Evolutionary conservation across 345 rosid species (phyloP).

Genomic region (Mercurialis annua): DNA sequence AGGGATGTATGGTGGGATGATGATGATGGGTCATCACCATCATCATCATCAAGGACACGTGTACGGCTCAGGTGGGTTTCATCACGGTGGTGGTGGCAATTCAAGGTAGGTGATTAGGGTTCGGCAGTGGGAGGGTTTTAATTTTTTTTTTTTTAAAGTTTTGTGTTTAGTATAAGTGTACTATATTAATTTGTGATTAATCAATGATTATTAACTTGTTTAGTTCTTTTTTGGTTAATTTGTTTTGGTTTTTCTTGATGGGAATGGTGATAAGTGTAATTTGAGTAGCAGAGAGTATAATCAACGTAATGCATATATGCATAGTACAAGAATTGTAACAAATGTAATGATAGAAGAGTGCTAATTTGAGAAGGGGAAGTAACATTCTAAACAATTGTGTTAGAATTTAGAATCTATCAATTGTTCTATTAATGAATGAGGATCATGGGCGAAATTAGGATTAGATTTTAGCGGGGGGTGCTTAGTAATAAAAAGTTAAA

Average conservation of each 20-base stretch:
- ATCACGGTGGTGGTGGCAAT: constrained; percentile 1
- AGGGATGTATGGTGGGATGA: constrained; percentile 40
- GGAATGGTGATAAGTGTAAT: not conserved
- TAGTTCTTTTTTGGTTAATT: not conserved
- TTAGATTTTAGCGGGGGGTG: no score
- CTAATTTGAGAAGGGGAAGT: no score
- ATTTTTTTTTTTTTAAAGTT: not conserved
- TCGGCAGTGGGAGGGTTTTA: not conserved
- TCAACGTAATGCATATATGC: not conserved
- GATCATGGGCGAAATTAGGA: no score
- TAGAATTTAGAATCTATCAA: no score
- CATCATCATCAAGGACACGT: constrained; percentile 42
- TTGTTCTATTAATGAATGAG: no score
- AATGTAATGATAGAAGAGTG: no score
- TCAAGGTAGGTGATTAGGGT: constrained; percentile 4
- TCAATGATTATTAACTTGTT: constrained; percentile 2
- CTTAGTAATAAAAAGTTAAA: no score
- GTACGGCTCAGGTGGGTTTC: constrained; percentile 42
- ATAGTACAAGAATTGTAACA: not conserved
- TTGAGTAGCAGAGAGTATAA: not conserved
- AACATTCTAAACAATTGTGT: no score
- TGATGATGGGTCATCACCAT: constrained; percentile 31
- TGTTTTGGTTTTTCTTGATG: not conserved
- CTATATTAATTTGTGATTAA: not conserved
- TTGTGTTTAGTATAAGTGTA: not conserved